Evolutionary conservation across 106 monocot species (phyloP).

Genomic region (Apostasia shenzhenica): DNA sequence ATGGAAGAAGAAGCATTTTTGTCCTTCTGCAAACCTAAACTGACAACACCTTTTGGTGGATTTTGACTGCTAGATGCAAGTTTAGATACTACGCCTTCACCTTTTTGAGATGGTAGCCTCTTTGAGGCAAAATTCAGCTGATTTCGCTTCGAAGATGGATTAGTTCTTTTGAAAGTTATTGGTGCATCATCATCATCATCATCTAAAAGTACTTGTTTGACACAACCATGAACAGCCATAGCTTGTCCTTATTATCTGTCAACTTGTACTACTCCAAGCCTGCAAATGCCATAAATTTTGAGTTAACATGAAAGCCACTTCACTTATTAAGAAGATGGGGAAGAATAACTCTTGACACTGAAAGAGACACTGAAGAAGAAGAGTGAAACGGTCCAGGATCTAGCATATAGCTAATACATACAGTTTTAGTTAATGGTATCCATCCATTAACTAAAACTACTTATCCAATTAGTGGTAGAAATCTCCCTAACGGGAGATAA

Average conservation of each 20-base stretch:
- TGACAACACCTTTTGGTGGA: constrained; percentile 6
- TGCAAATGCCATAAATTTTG: not conserved
- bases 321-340: too few relatives aligned
- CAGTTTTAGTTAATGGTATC: too few relatives aligned
- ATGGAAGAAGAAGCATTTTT: constrained; percentile 11
- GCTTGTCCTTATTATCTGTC: not conserved
- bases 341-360: too few relatives aligned
- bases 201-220: constrained; percentile 19
- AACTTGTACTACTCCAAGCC: not conserved
- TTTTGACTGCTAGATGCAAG: constrained; percentile 5
- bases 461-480: too few relatives aligned
- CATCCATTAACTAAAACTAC: too few relatives aligned
- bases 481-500: too few relatives aligned
- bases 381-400: too few relatives aligned
- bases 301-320: too few relatives aligned
- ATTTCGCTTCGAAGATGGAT: constrained; percentile 21
- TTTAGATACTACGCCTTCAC: constrained; percentile 9
- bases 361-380: too few relatives aligned
- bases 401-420: too few relatives aligned
- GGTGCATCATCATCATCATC: constrained; percentile 60
- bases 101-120: constrained; percentile 25
- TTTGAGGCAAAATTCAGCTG: constrained; percentile 22
- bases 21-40: constrained; percentile 13
- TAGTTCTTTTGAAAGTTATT: constrained; percentile 33
- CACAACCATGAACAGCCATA: constrained; percentile 28